phyloP scores from a whole-genome alignment of 306 rosid genomes.

The Cucurbita moschata region DNA sequence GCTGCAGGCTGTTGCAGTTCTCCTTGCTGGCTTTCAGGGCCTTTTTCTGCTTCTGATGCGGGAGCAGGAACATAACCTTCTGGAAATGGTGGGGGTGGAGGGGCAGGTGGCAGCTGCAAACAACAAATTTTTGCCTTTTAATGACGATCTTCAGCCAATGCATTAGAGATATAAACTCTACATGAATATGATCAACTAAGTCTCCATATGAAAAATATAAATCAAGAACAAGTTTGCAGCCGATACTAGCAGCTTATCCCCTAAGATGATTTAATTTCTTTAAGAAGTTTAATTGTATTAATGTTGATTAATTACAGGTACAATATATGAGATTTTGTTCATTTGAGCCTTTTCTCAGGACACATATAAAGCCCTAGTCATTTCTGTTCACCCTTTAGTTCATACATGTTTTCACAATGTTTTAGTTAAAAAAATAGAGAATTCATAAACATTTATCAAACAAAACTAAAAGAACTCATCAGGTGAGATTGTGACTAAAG shows the following conservation, averaged over 20 bases:
- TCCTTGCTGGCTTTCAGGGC: slow-evolving; percentile 45
- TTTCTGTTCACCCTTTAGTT: neutral
- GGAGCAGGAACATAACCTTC: slow-evolving; percentile 57
- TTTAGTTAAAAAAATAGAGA: neutral
- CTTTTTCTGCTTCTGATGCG: slow-evolving; percentile 47
- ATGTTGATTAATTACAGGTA: neutral
- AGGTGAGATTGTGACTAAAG: neutral
- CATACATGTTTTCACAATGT: neutral
- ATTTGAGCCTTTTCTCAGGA: neutral
- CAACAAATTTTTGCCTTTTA: neutral
- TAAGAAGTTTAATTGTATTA: neutral
- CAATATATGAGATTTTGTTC: neutral
- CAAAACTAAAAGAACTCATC: neutral
- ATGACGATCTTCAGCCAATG: neutral
- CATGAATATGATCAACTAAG: neutral
- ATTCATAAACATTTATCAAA: neutral
- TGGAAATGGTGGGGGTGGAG: slow-evolving; percentile 81
- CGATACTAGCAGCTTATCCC: neutral
- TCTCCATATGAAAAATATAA: neutral
- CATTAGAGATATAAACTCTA: neutral
- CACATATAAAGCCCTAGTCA: neutral
- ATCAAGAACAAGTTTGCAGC: neutral
- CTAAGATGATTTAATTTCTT: neutral
- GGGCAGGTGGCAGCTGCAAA: slow-evolving; percentile 72
- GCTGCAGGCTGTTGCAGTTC: slow-evolving; percentile 49